Conservation (phyloP, 1,139 yeast genomes). For the Scheffersomyces stambukii region DNA sequence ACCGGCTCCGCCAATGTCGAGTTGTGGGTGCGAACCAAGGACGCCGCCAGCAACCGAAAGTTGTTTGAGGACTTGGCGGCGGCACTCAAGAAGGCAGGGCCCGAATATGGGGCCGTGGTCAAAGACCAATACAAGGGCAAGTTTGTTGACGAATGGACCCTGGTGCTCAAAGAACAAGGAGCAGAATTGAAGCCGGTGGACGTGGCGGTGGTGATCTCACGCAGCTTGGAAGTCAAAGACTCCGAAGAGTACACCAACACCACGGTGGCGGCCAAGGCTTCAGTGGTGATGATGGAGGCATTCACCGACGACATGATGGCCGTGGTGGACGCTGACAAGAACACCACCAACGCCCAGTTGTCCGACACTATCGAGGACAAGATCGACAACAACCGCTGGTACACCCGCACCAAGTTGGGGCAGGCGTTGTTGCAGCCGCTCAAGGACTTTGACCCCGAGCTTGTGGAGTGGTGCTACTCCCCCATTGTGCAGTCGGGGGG, state of each 20-base stretch:
- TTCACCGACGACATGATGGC: constrained; percentile 88
- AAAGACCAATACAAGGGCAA: constrained; percentile 82
- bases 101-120: constrained; percentile 59
- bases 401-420: constrained; percentile 58
- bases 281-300: constrained; percentile 75
- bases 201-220: constrained; percentile 47
- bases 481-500: constrained; percentile 92
- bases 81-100: constrained; percentile 38
- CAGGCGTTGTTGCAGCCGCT: constrained; percentile 43
- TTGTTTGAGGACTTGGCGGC: constrained; percentile 59
- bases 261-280: constrained; percentile 71
- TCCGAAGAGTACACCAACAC: constrained; percentile 67
- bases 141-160: constrained; percentile 75
- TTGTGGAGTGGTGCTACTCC: constrained; percentile 90
- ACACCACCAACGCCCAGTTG: constrained; percentile 67
- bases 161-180: constrained; percentile 47
- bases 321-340: constrained; percentile 81
- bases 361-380: constrained; percentile 76
- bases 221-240: constrained; percentile 71
- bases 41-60: constrained; percentile 66
- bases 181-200: constrained; percentile 48
- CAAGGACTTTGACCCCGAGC: constrained; percentile 64
- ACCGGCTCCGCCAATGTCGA: constrained; percentile 46
- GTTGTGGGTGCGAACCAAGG: constrained; percentile 78
- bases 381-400: constrained; percentile 74